Base-by-base conservation (phyloP, 2,329 filamentous ascomycete genomes). In the Colletotrichum sp. region DNA sequence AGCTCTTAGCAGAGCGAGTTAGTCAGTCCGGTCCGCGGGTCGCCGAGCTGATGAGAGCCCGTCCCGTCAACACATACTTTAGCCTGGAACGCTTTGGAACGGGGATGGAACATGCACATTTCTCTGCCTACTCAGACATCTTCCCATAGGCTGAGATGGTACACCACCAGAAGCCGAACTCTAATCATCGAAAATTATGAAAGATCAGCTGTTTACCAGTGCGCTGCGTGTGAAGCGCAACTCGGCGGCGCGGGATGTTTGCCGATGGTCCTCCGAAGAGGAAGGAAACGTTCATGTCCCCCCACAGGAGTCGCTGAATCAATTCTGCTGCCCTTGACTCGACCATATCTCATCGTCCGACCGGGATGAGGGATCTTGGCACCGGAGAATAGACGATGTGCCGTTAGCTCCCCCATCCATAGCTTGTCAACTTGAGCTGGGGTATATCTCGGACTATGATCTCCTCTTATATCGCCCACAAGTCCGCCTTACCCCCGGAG, bases 41-140 rank as follows among this genome's bases (percentile, higher is more conserved):
- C 18, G 21, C 73, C 57, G 65, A 69, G 71, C 67, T 34, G 55
- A 30, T 26, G 32, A 36, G 24, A 26, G 34, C 16, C 32, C 28
- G 70, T 55, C 64, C 43, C 21, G 21, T 55, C 59, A 39, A 30
- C 16, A 69, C 55, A 65, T 64, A 65, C 48, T 76, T 76, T 67
- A 32, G 36, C 48, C 74, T 76, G 75, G 72, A 77, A 77, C 75
- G 66, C 13, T 34, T 71, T 78, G 79, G 79, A 81, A 80, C 79
- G 72, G 66, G 74, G 72, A 77, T 81, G 79, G 79, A 81, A 81
- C 79, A 75, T 68, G 66, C 52, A 57, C 52, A 21, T 48, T 28
- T 64, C 32, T 67, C n/a, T 34, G 18, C 26, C 21, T 30, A 39
- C 30, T 13, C 6, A 67, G 26, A 55, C 57, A 13, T 30, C 13